Base-by-base conservation (phyloP, 805 yeast genomes). In the Nakazawaea molendinolei region DNA sequence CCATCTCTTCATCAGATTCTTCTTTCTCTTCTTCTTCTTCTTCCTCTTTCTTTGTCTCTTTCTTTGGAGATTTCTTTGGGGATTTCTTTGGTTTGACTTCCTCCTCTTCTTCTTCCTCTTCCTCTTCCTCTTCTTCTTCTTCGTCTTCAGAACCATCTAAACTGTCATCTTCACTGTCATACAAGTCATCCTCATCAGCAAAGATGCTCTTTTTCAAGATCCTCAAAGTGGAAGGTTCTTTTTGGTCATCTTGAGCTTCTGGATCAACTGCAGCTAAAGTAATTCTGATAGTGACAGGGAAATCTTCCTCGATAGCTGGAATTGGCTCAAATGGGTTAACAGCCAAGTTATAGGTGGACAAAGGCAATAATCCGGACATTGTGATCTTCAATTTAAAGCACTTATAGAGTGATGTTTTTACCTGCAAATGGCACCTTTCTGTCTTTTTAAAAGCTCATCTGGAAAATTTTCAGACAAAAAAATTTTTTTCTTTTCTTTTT, bases 251-350 rank as follows among this genome's bases (percentile, higher is more conserved):
- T 49, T 74, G 77, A 21, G 94, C 71, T 53, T 79, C 84, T 44
- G 96, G 95, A 64, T 90, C 96, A 52, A 92, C 71, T 42, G 98
- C 95, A 45, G 96, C 98, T 74, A 90, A 73, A 36, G 97, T 89
- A 52, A 90, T 60, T 63, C 95, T 84, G 49, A 90, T 77, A 44
- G 97, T 81, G 48, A 85, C 83, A 34, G 97, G 96, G 59, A 78
- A 79, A 42, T 83, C 94, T 42, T 77, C 81, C 45, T 81, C 85
- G 55, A 85, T 76, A 42, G 96, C 95, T 34, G 87, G 87, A 28
- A 79, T 78, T 48, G 96, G 95, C 49, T 75, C 68, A 56, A 82
- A 92, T 50, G 98, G 98, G 60, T 73, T 69, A 46, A 90, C 72
- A 50, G 84, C 86, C 61, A 86, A 70, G 67, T 81, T 81, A 69